These are phyloP conservation scores for Apiotrichum porosum DNA, from an alignment of 1,284 basidiomycete genomes.

Conservation along the genomic window DNA sequence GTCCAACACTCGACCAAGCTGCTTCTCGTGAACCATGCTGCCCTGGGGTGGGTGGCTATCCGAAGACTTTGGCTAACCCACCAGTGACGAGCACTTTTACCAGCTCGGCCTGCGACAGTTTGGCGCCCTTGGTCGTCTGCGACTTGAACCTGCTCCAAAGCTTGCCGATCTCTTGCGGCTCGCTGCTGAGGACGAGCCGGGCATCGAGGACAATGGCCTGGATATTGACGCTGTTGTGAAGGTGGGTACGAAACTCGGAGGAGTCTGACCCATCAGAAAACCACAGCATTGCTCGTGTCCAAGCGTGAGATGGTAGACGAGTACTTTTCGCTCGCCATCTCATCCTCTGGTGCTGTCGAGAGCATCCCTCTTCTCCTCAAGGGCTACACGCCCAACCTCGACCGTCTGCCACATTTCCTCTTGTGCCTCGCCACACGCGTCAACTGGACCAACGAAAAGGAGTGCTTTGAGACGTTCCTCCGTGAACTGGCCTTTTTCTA, in stretches of 20 bases:
- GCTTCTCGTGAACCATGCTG: conserved; percentile 80
- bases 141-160: conserved; percentile 74
- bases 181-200: conserved; percentile 67
- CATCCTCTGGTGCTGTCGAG: conserved; percentile 61
- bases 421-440: conserved; percentile 84
- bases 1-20: conserved; percentile 85
- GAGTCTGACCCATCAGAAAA: conserved; percentile 1
- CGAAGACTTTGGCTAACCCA: conserved; percentile 1
- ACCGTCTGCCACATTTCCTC: conserved; percentile 75
- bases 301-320: conserved; percentile 83
- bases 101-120: conserved; percentile 91
- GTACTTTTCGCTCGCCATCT: conserved; percentile 79
- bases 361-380: conserved; percentile 75
- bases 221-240: conserved; percentile 58
- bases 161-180: conserved; percentile 68
- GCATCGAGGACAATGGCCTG: conserved; percentile 39
- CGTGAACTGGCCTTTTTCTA: conserved; percentile 90
- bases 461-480: conserved; percentile 80
- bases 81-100: conserved; percentile 89
- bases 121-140: conserved; percentile 69
- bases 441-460: conserved; percentile 76
- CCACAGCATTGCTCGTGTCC: conserved; percentile 36
- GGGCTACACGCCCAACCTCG: conserved; percentile 79
- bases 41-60: conserved; percentile 73
- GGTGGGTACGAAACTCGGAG: conserved; percentile 51